phyloP scores from a whole-genome alignment of 768 basidiomycete genomes.

The Boletellus ananiceps region DNA sequence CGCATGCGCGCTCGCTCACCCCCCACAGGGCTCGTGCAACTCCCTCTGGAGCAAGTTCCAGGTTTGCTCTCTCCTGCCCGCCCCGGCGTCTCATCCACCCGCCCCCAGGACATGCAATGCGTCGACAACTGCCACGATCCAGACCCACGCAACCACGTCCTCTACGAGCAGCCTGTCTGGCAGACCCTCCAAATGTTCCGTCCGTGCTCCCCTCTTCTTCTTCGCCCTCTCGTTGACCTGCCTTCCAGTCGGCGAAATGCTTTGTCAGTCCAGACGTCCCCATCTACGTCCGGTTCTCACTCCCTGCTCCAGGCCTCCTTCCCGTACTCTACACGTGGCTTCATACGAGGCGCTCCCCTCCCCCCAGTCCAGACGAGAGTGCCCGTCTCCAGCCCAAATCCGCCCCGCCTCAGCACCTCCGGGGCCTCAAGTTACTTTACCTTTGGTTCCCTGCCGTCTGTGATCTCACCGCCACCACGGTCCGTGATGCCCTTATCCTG shows the following conservation, averaged over 20 bases:
- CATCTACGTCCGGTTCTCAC: constrained; percentile 16
- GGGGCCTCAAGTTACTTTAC: constrained; percentile 67
- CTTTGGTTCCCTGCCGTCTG: constrained; percentile 87
- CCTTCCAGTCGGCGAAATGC: constrained; percentile 83
- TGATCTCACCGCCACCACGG: constrained; percentile 89
- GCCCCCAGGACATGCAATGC: constrained; percentile 88
- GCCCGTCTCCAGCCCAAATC: constrained; percentile 33
- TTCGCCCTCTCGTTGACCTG: constrained; percentile 31
- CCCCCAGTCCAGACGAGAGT: constrained; percentile 46
- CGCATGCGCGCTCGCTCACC: not conserved
- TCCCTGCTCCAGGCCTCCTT: constrained; percentile 60
- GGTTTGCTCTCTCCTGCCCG: constrained; percentile 34
- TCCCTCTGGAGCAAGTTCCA: constrained; percentile 84
- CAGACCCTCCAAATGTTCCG: constrained; percentile 89
- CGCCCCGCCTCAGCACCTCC: constrained; percentile 38
- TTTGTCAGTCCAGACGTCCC: constrained; percentile 55
- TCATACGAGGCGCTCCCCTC: constrained; percentile 39
- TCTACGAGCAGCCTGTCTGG: constrained; percentile 95
- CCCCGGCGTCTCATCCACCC: constrained; percentile 5
- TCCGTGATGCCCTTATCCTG: constrained; percentile 36
- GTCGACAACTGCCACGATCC: constrained; percentile 84
- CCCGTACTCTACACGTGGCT: constrained; percentile 75
- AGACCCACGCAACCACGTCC: constrained; percentile 54
- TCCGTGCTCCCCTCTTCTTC: constrained; percentile 37
- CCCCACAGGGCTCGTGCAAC: constrained; percentile 65